Evolutionary conservation across 257 asterid species (phyloP).

Genomic region (Paraleonurus japonicus): DNA sequence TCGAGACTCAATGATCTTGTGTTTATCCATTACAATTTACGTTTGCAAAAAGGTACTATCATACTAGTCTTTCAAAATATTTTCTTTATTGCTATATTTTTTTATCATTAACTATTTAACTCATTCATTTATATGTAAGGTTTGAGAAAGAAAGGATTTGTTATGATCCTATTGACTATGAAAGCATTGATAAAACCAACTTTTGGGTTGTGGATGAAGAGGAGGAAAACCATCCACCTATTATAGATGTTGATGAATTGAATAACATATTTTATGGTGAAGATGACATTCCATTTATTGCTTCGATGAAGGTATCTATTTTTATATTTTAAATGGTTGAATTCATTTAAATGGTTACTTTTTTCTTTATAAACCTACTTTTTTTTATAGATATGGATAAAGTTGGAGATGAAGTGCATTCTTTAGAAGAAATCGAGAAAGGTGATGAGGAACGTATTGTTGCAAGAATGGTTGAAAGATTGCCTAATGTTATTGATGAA

Average conservation of each 20-base stretch:
- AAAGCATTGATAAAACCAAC: not conserved
- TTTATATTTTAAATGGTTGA: no score
- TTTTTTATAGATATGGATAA: no score
- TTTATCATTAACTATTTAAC: not conserved
- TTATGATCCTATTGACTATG: not conserved
- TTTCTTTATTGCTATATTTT: not conserved
- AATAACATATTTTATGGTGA: not conserved
- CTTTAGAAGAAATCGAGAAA: no score
- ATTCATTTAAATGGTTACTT: no score
- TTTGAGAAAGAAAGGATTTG: not conserved
- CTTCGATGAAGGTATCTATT: not conserved
- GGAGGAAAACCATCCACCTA: not conserved
- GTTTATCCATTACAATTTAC: not conserved
- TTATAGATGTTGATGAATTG: not conserved
- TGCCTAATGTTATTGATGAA: no score
- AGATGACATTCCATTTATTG: not conserved
- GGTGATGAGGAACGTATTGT: no score
- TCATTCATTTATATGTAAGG: not conserved
- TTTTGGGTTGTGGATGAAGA: not conserved
- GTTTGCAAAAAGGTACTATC: not conserved
- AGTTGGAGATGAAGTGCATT: no score
- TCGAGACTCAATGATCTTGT: not conserved
- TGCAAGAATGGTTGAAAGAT: no score
- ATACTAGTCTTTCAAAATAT: not conserved
- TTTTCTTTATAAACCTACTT: no score